Evolutionary conservation across 139 green algal species (phyloP).

Genomic region (Auxenochlorella pyrenoidosa): DNA sequence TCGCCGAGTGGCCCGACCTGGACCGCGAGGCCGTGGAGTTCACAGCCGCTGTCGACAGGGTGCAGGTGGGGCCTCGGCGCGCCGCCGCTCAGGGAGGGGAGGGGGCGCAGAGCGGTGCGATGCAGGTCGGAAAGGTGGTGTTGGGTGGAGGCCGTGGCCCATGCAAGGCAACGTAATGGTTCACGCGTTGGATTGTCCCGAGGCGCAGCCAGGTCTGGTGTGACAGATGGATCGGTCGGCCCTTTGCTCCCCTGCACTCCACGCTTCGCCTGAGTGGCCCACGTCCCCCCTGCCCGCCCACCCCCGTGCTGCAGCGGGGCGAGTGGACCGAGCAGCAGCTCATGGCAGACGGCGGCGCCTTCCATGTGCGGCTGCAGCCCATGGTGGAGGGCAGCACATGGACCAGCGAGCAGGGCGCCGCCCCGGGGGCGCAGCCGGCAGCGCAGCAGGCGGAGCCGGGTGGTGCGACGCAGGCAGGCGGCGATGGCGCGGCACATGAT

Average conservation of each 20-base stretch:
- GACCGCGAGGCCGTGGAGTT: conserved; percentile 80
- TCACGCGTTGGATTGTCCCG: too few relatives aligned
- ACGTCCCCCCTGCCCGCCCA: background rate
- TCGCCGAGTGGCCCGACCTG: conserved; percentile 89
- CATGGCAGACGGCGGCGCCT: background rate
- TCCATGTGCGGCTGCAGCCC: conserved; percentile 33
- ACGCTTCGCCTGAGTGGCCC: background rate
- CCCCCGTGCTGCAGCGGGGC: conserved; percentile 2
- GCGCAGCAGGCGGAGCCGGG: too few relatives aligned
- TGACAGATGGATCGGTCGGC: background rate
- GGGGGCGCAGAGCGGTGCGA: too few relatives aligned
- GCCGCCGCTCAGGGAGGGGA: too few relatives aligned
- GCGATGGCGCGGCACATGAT: background rate
- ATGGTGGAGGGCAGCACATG: conserved; percentile 49
- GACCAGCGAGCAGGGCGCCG: background rate
- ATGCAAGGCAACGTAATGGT: too few relatives aligned
- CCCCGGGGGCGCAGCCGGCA: background rate
- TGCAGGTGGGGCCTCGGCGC: background rate
- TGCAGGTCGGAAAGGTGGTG: too few relatives aligned
- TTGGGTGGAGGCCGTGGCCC: too few relatives aligned
- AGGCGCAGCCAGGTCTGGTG: too few relatives aligned
- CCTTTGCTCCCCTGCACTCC: background rate
- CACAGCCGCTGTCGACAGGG: conserved; percentile 56
- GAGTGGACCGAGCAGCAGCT: conserved; percentile 24
- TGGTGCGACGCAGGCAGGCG: background rate